phyloP scores from a whole-genome alignment of 441 rosid genomes.

The Pelargonium myrrhifolium region DNA sequence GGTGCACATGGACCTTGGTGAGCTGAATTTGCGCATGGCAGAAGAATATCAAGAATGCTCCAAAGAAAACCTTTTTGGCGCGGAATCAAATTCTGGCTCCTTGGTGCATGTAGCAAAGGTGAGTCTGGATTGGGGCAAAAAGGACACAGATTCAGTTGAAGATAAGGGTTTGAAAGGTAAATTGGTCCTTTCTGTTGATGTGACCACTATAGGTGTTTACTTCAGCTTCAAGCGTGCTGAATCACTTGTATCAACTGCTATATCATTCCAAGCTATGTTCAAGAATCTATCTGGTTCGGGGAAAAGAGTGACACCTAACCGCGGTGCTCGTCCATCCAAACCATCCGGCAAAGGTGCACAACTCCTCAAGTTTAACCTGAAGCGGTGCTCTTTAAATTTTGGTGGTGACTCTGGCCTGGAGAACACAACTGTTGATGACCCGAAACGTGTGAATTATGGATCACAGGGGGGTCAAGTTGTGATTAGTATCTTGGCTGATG shows the following conservation, averaged over 20 bases:
- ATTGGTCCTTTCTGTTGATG: conserved; percentile 76
- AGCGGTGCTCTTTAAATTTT: conserved; percentile 70
- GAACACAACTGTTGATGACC: conserved; percentile 61
- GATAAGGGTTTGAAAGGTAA: conserved; percentile 51
- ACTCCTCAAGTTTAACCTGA: conserved; percentile 69
- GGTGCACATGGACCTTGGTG: conserved; percentile 94
- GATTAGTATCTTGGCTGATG: conserved; percentile 65
- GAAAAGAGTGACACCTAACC: conserved; percentile 45
- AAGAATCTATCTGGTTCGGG: conserved; percentile 54
- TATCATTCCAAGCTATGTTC: conserved; percentile 68
- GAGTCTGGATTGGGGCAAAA: conserved; percentile 89
- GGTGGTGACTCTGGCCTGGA: conserved; percentile 70
- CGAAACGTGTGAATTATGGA: conserved; percentile 97
- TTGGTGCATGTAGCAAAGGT: conserved; percentile 83
- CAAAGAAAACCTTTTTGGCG: conserved; percentile 71
- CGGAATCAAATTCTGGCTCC: conserved; percentile 92
- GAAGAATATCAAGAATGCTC: conserved; percentile 91
- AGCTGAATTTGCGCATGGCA: conserved; percentile 82
- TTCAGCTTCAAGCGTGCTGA: conserved; percentile 72
- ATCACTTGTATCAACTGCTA: conserved; percentile 62
- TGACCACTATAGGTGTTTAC: conserved; percentile 77
- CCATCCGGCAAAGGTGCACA: conserved; percentile 82
- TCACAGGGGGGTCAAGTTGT: conserved; percentile 90
- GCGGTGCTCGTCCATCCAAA: conserved; percentile 46
- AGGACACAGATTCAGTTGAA: conserved; percentile 59